phyloP scores from a whole-genome alignment of 139 green algal genomes.

The Volvox reticuliferus region DNA sequence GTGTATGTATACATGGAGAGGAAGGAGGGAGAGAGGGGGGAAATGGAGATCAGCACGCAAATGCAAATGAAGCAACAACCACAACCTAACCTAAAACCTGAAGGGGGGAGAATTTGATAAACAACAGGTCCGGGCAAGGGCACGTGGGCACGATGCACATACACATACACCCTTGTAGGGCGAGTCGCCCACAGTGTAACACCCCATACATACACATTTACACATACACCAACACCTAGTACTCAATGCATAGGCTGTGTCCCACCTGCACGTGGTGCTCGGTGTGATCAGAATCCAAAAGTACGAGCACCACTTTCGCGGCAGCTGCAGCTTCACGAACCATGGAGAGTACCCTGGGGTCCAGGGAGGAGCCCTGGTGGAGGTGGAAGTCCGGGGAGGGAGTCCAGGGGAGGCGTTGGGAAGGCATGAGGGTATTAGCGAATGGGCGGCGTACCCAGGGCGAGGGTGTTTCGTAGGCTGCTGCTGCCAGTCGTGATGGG shows the following conservation, averaged over 20 bases:
- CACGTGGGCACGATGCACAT: too few species aligned
- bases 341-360: background rate
- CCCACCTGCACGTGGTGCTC: slow-evolving; percentile 55
- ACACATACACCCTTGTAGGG: too few species aligned
- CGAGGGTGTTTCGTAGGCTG: background rate
- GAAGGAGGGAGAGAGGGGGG: background rate
- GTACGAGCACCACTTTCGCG: slow-evolving; percentile 50
- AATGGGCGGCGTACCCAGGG: too few species aligned
- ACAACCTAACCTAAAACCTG: too few species aligned
- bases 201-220: too few species aligned
- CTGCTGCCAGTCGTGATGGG: background rate
- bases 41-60: background rate
- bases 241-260: background rate
- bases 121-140: too few species aligned
- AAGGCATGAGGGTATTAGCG: background rate
- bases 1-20: background rate
- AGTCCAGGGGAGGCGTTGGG: background rate
- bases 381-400: too few species aligned
- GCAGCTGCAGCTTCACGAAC: background rate
- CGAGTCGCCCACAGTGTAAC: too few species aligned
- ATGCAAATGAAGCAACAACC: too few species aligned
- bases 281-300: slow-evolving; percentile 61
- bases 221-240: background rate
- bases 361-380: slow-evolving; percentile 32
- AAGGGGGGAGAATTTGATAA: too few species aligned